Conservation (phyloP, 306 rosid species). For the Fragaria ananassa region DNA sequence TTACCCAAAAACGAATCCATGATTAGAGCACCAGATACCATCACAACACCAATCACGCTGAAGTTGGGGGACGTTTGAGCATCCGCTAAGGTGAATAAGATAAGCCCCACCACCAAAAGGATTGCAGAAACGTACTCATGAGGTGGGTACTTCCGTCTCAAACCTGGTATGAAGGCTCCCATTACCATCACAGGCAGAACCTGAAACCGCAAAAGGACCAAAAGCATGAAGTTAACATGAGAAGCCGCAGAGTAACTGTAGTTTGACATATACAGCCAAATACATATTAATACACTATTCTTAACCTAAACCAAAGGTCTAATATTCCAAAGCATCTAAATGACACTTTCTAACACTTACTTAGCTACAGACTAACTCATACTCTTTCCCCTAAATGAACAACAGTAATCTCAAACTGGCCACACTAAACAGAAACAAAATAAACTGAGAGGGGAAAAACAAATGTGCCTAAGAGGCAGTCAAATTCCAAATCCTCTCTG, state of each 20-base stretch:
- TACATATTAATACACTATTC: neutral
- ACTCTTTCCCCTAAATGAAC: neutral
- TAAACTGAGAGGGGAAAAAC: neutral
- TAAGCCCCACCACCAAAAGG: constrained; percentile 89
- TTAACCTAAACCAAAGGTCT: neutral
- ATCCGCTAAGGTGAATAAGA: constrained; percentile 94
- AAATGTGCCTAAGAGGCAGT: neutral
- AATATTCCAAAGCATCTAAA: neutral
- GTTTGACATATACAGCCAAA: neutral
- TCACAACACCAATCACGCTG: constrained; percentile 81
- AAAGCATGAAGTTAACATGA: neutral
- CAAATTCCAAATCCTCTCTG: neutral
- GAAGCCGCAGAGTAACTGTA: neutral
- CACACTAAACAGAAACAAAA: neutral
- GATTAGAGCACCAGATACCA: constrained; percentile 85
- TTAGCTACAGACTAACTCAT: neutral
- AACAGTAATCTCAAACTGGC: neutral
- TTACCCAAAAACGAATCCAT: constrained; percentile 96
- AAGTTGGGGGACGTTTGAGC: constrained; percentile 92
- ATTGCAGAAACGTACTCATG: constrained; percentile 85
- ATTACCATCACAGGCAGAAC: constrained; percentile 97
- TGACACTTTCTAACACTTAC: neutral
- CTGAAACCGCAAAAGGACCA: constrained; percentile 43
- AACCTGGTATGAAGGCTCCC: constrained; percentile 97
- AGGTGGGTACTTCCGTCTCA: constrained; percentile 79